These are phyloP conservation scores for Secale cereale DNA, from an alignment of 176 grass and related monocot genomes.

Conservation along the genomic window DNA sequence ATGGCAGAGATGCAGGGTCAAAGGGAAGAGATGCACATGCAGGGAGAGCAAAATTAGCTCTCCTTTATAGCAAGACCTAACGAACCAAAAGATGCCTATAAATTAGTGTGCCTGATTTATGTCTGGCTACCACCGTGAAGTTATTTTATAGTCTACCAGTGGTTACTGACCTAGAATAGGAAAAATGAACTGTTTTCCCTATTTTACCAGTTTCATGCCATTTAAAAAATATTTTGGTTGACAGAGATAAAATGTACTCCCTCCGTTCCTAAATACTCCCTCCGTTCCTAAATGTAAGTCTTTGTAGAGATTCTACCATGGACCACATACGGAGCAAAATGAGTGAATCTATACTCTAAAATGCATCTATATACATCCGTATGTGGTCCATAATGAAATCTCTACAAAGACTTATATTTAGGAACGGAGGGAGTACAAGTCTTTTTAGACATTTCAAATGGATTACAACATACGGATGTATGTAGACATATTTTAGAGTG, in stretches of 20 bases:
- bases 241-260: background rate
- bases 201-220: conserved; percentile 8
- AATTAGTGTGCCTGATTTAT: background rate
- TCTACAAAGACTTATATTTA: too few species aligned
- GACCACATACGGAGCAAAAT: too few species aligned
- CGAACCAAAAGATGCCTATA: background rate
- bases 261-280: too few species aligned
- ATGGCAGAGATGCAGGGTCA: background rate
- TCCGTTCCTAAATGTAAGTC: too few species aligned
- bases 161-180: background rate
- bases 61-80: background rate
- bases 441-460: too few species aligned
- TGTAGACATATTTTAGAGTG: too few species aligned
- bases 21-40: background rate
- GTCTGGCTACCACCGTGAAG: background rate
- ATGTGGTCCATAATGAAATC: too few species aligned
- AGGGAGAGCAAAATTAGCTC: background rate
- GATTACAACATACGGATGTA: too few species aligned
- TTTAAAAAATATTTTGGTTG: background rate
- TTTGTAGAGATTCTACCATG: too few species aligned
- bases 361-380: too few species aligned
- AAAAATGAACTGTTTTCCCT: background rate
- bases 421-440: too few species aligned
- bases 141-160: background rate
- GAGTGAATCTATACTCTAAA: too few species aligned